Base-by-base conservation (phyloP, 2,329 filamentous ascomycete genomes). In the Cytospora piceicola region DNA sequence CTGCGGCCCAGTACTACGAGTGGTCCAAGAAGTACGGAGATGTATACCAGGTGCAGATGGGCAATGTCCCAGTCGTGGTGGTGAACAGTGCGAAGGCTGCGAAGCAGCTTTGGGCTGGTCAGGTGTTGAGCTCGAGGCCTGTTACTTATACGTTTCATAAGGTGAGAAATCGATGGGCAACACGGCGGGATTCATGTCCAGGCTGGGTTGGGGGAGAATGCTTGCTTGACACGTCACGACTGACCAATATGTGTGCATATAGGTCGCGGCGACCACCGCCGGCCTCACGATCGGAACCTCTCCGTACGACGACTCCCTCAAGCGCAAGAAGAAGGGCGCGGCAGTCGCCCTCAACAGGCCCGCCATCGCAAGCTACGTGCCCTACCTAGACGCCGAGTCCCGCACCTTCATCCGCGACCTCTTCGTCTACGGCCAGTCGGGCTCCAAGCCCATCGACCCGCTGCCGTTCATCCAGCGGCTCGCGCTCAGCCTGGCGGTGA, bases 251-350 rank as follows among this genome's bases (percentile, higher is more conserved):
- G 12, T 29, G 17, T 27, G 3, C 3, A 14, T 20, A 12, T 34
- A 67, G 65, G 65, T 67, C 4, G 66, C 66, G 3, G 65, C 89
- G 83, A 74, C 71, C 34, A 71, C 69, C 1, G 68, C 73, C 2
- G 73, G 75, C 8, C 75, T 73, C 0, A 75, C 73, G 17, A 89
- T 90, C 62, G 88, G 88, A 2, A 90, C 88, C 1, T 89, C 86
- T 0, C 88, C 88, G 0, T 90, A 88, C 86, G 87, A 90, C 69
- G 88, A 89, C 61, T 88, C 85, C 20, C 89, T 86, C 76, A 90
- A 90, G 73, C 80, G 82, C 14, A 80, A 88, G 8, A 81, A 88
- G 51, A 90, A 89, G 78, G 87, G 87, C 3, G 87, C 88, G 0
- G 88, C 87, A 0, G 89, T 87, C 0, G 88, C 88, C 0, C 78